Evolutionary conservation across 2,329 filamentous ascomycete genomes (phyloP).

Genomic region (Ceratocystis lukuohia): DNA sequence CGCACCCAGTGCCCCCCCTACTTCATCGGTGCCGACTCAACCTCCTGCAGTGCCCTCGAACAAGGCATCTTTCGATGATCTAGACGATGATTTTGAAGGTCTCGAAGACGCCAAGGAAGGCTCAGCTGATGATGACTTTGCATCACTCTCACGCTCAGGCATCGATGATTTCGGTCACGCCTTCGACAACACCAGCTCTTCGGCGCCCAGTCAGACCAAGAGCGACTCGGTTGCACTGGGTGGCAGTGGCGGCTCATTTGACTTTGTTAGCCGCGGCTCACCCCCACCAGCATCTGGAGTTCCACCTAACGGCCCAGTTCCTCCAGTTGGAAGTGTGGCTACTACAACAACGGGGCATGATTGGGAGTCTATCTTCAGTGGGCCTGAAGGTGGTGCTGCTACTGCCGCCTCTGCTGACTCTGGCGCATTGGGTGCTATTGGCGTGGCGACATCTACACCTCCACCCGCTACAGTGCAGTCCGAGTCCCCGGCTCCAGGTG

Average conservation of each 20-base stretch:
- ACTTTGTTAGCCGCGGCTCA: slow-evolving; percentile 35
- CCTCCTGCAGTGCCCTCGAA: slow-evolving; percentile 26
- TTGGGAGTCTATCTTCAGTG: slow-evolving; percentile 90
- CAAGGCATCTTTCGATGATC: slow-evolving; percentile 55
- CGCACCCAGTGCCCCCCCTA: slow-evolving; percentile 11
- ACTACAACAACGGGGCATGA: slow-evolving; percentile 49
- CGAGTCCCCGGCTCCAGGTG: slow-evolving; percentile 19
- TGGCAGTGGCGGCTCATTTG: slow-evolving; percentile 43
- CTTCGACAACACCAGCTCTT: slow-evolving; percentile 61
- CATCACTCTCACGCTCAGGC: slow-evolving; percentile 55
- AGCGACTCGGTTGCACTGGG: slow-evolving; percentile 39
- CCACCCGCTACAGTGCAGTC: slow-evolving; percentile 21
- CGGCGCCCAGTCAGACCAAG: slow-evolving; percentile 41
- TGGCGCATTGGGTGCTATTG: slow-evolving; percentile 9
- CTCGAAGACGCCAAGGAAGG: slow-evolving; percentile 75
- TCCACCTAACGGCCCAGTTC: not conserved
- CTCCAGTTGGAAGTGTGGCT: no score
- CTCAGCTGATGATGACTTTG: slow-evolving; percentile 65
- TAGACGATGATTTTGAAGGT: slow-evolving; percentile 70
- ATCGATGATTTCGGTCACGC: slow-evolving; percentile 69
- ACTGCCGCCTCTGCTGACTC: slow-evolving; percentile 22
- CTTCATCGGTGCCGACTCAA: slow-evolving; percentile 23
- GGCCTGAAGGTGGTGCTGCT: slow-evolving; percentile 32
- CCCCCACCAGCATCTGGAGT: slow-evolving; percentile 21
- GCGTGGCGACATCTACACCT: slow-evolving; percentile 8